Evolutionary conservation across 108 stramenopile species (phyloP), one percentile per base, ranked within the genome.

Genomic region (Skeletonema potamos): DNA sequence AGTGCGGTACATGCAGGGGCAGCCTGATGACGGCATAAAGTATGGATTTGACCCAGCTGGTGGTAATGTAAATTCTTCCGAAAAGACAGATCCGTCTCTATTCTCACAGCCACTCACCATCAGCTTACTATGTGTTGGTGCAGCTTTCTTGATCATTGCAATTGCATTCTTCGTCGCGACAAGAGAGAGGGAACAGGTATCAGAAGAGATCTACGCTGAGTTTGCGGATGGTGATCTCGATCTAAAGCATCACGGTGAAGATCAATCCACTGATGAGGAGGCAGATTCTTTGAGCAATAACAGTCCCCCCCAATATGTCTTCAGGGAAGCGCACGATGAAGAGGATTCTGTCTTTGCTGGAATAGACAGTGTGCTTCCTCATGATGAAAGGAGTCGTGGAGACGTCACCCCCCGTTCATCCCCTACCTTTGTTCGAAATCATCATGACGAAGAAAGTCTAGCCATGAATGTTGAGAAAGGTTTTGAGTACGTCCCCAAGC

Each of bases 151-250:
- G 9, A 4, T 72, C 17, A 10, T 66, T 20, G 64, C 65, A 48
- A 27, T 68, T 20, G 62, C 62, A 18, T 24, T 79, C 27, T 29
- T 68, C 29, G 71, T 29, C 29, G 46, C 43, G 2, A 22, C 27
- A 48, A 33, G 44, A 17, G 24, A 62, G 29, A 33, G 10, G 54
- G 11, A 51, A 24, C 33, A 70, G 62, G 24, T 20, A 11, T 29
- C 59, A 28, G 46, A 57, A 36, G 17, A 27, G 33, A 39, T 22
- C 41, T 79, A 79, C 54, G 78, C 71, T 9, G 78, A 79, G 33
- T 72, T 72, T 13, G 26, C 10, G 15, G 39, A 18, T 20, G 54
- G 72, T 46, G 77, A 79, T 72, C 46, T 79, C 27, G 64, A 74
- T 27, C 13, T 58, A 29, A 41, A 72, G 3, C 60, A 71, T n/a